A percentile compares a stretch with the other conserved stretches of the same genome.
These are phyloP conservation scores for Leccinum rimulosum DNA, from an alignment of 768 basidiomycete species.

Conservation along the genomic window DNA sequence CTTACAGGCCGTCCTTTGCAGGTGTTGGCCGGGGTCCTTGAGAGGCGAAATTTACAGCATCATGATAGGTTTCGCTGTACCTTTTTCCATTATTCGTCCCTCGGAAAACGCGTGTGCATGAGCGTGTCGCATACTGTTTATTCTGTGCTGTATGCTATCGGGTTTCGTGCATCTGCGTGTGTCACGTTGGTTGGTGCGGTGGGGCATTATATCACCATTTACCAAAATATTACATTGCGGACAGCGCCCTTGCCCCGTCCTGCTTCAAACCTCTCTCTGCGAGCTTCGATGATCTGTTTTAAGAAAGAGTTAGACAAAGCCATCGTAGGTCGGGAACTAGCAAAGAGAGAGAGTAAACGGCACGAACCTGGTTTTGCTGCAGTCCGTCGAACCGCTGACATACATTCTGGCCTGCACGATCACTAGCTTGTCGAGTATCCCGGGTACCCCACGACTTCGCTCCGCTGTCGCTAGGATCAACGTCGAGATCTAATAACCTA, in stretches of 20 bases:
- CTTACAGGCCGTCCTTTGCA: constrained; percentile 81
- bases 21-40: constrained; percentile 89
- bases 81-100: neutral
- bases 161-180: neutral
- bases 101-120: constrained; percentile 18
- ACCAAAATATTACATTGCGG: no score
- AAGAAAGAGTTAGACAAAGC: neutral
- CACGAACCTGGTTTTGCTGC: constrained; percentile 46
- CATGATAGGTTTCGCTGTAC: neutral
- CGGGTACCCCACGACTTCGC: constrained; percentile 39
- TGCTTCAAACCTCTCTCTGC: neutral
- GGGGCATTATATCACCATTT: neutral
- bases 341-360: no score
- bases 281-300: neutral
- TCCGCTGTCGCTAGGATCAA: neutral
- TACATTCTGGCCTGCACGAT: constrained; percentile 47
- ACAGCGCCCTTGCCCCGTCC: neutral
- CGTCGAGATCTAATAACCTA: constrained; percentile 15
- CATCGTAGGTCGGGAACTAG: no score
- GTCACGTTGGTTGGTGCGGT: no score
- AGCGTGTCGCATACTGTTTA: constrained; percentile 11
- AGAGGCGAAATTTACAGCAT: constrained; percentile 6
- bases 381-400: constrained; percentile 47
- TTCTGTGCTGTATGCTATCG: constrained; percentile 15
- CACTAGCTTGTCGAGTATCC: constrained; percentile 57